Evolutionary conservation across 1,284 basidiomycete genomes (phyloP).

Genomic region (Puccinia polysora): DNA sequence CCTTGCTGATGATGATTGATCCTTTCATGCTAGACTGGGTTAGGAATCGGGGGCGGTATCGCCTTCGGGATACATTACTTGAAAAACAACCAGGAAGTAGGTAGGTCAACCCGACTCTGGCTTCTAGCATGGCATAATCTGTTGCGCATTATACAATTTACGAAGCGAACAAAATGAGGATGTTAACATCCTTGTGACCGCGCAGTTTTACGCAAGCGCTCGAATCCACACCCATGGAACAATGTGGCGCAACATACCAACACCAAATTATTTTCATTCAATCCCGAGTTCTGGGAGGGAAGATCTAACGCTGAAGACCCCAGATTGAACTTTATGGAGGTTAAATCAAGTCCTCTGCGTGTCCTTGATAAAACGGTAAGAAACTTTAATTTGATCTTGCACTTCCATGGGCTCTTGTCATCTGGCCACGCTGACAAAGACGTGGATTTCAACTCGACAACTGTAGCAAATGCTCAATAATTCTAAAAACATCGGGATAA

Average conservation of each 20-base stretch:
- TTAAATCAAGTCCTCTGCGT: too few species aligned
- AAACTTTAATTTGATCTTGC: too few species aligned
- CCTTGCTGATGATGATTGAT: neutral
- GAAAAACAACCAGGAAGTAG: slow-evolving; percentile 45
- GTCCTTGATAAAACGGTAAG: too few species aligned
- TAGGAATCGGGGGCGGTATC: slow-evolving; percentile 48
- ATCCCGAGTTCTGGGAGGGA: slow-evolving; percentile 49
- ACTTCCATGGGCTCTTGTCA: too few species aligned
- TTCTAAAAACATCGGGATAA: too few species aligned
- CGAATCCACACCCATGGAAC: slow-evolving; percentile 50
- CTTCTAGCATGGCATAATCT: too few species aligned
- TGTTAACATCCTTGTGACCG: neutral
- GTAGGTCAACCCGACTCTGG: slow-evolving; percentile 4
- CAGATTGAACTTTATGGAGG: slow-evolving; percentile 47
- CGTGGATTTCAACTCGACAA: too few species aligned
- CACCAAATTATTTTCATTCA: slow-evolving; percentile 49
- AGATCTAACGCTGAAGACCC: slow-evolving; percentile 48
- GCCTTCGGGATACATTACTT: slow-evolving; percentile 50
- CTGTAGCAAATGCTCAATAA: too few species aligned
- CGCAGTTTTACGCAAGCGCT: slow-evolving; percentile 45
- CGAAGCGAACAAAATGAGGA: neutral
- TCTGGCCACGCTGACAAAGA: too few species aligned
- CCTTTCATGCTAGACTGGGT: slow-evolving; percentile 45
- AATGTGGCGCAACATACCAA: slow-evolving; percentile 49
- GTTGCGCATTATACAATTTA: neutral